Percentiles rank a stretch among this genome's conserved stretches.
phyloP scores from a whole-genome alignment of 805 yeast species.

The Yarrowia yakushimensis region DNA sequence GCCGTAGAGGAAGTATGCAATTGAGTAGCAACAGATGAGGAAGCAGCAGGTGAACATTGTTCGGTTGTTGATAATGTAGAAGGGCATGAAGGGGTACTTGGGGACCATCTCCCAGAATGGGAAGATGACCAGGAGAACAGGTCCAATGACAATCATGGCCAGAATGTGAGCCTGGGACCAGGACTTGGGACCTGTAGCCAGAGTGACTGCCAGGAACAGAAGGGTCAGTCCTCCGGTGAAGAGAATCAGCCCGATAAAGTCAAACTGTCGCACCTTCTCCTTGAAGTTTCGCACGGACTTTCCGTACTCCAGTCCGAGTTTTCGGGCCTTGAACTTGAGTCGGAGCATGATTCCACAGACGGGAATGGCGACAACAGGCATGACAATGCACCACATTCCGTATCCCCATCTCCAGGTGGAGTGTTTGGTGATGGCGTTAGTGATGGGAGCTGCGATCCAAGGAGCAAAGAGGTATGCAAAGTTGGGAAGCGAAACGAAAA shows the following conservation, averaged over 20 bases:
- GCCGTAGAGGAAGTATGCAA: constrained; percentile 30
- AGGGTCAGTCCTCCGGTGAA: constrained; percentile 58
- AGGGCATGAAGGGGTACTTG: constrained; percentile 63
- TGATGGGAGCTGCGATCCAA: constrained; percentile 41
- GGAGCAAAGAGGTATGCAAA: constrained; percentile 35
- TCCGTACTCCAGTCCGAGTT: not conserved
- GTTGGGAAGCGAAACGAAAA: constrained; percentile 36
- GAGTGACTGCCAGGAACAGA: constrained; percentile 65
- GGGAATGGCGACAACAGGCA: constrained; percentile 56
- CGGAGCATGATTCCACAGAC: constrained; percentile 44
- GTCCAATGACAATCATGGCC: constrained; percentile 68
- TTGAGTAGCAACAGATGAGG: constrained; percentile 32
- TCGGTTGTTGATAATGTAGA: constrained; percentile 56
- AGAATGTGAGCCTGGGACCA: constrained; percentile 65
- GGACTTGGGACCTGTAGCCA: constrained; percentile 54
- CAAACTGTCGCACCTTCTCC: constrained; percentile 58
- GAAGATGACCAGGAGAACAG: constrained; percentile 56
- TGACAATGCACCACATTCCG: constrained; percentile 47
- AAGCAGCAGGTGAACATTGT: constrained; percentile 32
- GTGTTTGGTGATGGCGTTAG: constrained; percentile 35
- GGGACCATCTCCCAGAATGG: constrained; percentile 42
- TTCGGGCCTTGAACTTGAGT: not conserved
- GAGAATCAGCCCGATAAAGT: constrained; percentile 58
- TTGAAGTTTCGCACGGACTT: not conserved
- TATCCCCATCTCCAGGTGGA: constrained; percentile 35